Conservation (phyloP, 1,284 basidiomycete species). For the Leucoagaricus sp. region DNA sequence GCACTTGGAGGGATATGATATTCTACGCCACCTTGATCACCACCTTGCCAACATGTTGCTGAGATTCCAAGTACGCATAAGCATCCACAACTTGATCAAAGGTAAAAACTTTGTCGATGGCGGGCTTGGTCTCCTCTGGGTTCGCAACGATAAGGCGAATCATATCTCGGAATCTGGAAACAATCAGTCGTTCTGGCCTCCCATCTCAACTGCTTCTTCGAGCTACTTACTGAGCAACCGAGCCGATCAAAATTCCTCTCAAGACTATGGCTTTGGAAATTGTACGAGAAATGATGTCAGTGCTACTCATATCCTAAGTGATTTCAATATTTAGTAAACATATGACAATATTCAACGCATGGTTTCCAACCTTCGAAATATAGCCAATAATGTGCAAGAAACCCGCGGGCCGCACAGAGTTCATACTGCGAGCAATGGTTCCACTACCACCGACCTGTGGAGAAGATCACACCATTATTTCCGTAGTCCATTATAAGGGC, state of each 20-base stretch:
- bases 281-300: background rate
- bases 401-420: slow-evolving; percentile 43
- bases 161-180: slow-evolving; percentile 27
- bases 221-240: slow-evolving; percentile 25
- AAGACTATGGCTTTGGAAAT: slow-evolving; percentile 11
- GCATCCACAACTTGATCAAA: slow-evolving; percentile 50
- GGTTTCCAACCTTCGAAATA: slow-evolving; percentile 34
- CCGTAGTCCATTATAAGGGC: slow-evolving; percentile 21
- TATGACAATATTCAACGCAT: background rate
- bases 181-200: background rate
- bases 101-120: slow-evolving; percentile 52
- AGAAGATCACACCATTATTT: background rate
- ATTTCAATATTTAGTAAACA: too few species aligned
- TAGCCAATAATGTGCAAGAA: slow-evolving; percentile 52
- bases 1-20: background rate
- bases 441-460: slow-evolving; percentile 37
- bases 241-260: slow-evolving; percentile 26
- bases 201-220: background rate
- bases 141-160: slow-evolving; percentile 39
- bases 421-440: slow-evolving; percentile 48
- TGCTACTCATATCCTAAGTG: background rate
- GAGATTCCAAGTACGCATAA: slow-evolving; percentile 43
- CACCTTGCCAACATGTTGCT: slow-evolving; percentile 41
- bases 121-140: slow-evolving; percentile 40
- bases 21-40: background rate